These are phyloP conservation scores for Saccharomyces pastorianus DNA, from an alignment of 1,139 yeast genomes.

Conservation along the genomic window DNA sequence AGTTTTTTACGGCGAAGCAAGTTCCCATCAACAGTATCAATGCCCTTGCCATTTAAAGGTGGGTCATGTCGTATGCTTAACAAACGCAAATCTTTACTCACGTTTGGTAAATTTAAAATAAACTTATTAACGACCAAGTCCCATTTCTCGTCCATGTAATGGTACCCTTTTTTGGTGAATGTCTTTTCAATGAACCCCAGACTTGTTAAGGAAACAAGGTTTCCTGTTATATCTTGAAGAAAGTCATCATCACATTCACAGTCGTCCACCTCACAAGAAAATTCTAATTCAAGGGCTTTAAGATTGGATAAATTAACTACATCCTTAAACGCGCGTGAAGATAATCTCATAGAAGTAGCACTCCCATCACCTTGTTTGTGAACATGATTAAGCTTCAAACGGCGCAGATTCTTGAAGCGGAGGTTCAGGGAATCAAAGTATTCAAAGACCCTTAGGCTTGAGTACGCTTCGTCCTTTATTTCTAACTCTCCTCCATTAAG, in stretches of 20 bases:
- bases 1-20: conserved; percentile 49
- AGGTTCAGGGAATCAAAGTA: conserved; percentile 20
- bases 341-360: conserved; percentile 8
- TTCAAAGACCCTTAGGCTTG: conserved; percentile 32
- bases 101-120: conserved; percentile 34
- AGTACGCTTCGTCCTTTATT: conserved; percentile 32
- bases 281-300: conserved; percentile 34
- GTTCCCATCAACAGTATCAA: conserved; percentile 67
- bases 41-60: conserved; percentile 40
- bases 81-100: conserved; percentile 28
- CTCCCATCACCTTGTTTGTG: conserved; percentile 37
- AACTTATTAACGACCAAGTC: conserved; percentile 45
- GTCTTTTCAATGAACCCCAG: conserved; percentile 44
- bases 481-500: conserved; percentile 12
- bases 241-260: conserved; percentile 43
- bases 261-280: conserved; percentile 41
- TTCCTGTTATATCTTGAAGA: conserved; percentile 30
- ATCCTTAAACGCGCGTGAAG: conserved; percentile 18
- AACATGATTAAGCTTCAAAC: conserved; percentile 35
- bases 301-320: conserved; percentile 30
- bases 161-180: conserved; percentile 35
- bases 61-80: conserved; percentile 46
- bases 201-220: conserved; percentile 29
- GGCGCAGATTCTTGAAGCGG: conserved; percentile 12
- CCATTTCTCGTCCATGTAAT: conserved; percentile 47